phyloP scores from a whole-genome alignment of 805 yeast species.

The Tetrapisispora nanseiensis region DNA sequence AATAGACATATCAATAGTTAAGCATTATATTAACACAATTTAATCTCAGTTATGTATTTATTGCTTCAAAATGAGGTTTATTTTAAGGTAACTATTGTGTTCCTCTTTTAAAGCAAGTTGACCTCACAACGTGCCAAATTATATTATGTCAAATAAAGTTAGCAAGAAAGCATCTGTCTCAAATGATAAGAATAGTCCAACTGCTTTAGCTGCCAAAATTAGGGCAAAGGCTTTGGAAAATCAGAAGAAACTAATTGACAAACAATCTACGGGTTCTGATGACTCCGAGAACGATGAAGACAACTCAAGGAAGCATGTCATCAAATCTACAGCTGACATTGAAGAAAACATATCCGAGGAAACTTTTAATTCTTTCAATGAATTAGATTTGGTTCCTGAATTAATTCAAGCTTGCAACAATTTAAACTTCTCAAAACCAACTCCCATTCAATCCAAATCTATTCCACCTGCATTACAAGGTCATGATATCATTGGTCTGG shows the following conservation, averaged over 20 bases:
- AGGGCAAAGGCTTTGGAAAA: constrained; percentile 33
- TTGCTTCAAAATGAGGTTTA: too few species aligned
- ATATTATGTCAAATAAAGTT: constrained; percentile 11
- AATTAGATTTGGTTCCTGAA: constrained; percentile 63
- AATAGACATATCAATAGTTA: too few species aligned
- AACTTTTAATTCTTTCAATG: constrained; percentile 37
- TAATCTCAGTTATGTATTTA: too few species aligned
- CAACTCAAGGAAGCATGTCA: constrained; percentile 3
- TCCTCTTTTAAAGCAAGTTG: too few species aligned
- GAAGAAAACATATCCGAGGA: constrained; percentile 12
- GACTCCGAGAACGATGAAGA: constrained; percentile 5
- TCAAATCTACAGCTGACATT: constrained; percentile 5
- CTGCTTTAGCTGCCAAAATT: constrained; percentile 49
- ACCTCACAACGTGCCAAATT: too few species aligned
- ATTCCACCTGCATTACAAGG: constrained; percentile 50
- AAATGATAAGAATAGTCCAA: constrained; percentile 21
- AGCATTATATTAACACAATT: too few species aligned
- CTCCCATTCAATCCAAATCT: constrained; percentile 85
- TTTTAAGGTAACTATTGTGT: too few species aligned
- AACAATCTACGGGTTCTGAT: constrained; percentile 4
- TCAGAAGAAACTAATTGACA: constrained; percentile 13
- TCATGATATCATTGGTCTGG: constrained; percentile 76
- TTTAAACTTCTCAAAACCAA: constrained; percentile 53
- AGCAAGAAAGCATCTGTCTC: constrained; percentile 5
- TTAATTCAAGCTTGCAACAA: constrained; percentile 61